Percentiles rank a stretch among this genome's conserved stretches.
Conservation (phyloP, 2,329 filamentous ascomycete species). For the Monilinia aucupariae region DNA sequence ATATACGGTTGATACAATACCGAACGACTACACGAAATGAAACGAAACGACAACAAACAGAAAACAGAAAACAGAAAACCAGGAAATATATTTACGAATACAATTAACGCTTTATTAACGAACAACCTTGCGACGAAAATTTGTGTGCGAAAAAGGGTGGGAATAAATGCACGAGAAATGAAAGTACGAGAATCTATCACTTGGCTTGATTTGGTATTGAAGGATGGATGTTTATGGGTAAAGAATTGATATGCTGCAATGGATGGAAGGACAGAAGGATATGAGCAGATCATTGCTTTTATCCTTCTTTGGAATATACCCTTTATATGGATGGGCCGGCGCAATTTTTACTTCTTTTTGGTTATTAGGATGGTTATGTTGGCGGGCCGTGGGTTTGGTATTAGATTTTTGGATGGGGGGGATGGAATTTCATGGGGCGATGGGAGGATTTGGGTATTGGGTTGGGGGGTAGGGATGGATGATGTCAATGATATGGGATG, state of each 20-base stretch:
- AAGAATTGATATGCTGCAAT: background rate
- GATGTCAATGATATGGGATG: background rate
- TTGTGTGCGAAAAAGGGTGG: background rate
- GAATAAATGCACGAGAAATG: background rate
- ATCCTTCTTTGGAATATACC: background rate
- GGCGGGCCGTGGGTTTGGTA: background rate
- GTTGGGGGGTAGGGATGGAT: background rate
- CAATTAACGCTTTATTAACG: background rate
- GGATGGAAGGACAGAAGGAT: background rate
- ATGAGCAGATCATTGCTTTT: background rate
- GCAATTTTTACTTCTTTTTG: background rate
- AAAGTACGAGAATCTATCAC: background rate
- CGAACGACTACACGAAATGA: background rate
- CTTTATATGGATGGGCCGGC: background rate
- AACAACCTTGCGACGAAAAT: background rate
- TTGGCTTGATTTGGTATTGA: background rate
- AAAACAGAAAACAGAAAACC: background rate
- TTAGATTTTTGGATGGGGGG: background rate
- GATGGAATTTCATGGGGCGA: background rate
- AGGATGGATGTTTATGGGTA: too few relatives aligned
- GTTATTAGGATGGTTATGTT: background rate
- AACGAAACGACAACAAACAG: background rate
- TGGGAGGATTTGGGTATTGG: background rate
- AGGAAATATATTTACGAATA: background rate
- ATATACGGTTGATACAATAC: background rate